These are phyloP conservation scores for Azolla pinnata DNA, from an alignment of 75 land plant species.

Conservation along the genomic window DNA sequence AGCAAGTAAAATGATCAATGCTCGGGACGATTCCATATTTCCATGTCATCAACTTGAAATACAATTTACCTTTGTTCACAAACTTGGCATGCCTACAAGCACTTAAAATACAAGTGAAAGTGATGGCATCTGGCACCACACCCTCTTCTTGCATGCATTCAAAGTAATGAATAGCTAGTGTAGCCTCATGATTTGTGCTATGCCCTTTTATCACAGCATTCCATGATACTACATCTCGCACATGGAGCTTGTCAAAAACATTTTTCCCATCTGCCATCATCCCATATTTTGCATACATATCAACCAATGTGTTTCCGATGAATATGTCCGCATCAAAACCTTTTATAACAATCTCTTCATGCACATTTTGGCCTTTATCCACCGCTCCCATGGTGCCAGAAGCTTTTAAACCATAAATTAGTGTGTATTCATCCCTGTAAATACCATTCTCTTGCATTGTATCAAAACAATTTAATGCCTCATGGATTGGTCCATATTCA, in stretches of 20 bases:
- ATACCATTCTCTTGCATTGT: slow-evolving; percentile 28
- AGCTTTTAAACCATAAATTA: slow-evolving; percentile 47
- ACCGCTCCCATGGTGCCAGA: slow-evolving; percentile 34
- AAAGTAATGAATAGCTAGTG: slow-evolving; percentile 8
- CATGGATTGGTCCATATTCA: slow-evolving; percentile 34
- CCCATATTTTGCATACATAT: slow-evolving; percentile 57
- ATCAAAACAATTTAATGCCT: slow-evolving; percentile 34
- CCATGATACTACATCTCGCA: slow-evolving; percentile 41
- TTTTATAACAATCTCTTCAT: slow-evolving; percentile 24
- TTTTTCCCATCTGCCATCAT: slow-evolving; percentile 29
- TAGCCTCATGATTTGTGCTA: slow-evolving; percentile 9
- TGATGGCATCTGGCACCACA: slow-evolving; percentile 11
- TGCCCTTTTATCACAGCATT: slow-evolving; percentile 24
- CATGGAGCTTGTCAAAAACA: slow-evolving; percentile 30
- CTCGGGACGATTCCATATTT: slow-evolving; percentile 9
- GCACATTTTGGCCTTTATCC: slow-evolving; percentile 32
- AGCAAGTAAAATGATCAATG: slow-evolving; percentile 24
- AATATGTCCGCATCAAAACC: slow-evolving; percentile 21
- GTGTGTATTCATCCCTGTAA: slow-evolving; percentile 43
- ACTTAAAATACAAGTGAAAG: slow-evolving; percentile 14
- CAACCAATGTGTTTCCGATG: slow-evolving; percentile 42
- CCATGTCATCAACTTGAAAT: slow-evolving; percentile 16
- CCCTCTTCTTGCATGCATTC: slow-evolving; percentile 19
- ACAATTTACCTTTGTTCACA: slow-evolving; percentile 10
- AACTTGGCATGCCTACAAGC: slow-evolving; percentile 24